Percentiles rank a stretch among this genome's conserved stretches.
Evolutionary conservation across 306 rosid genomes (phyloP).

Genomic region (Morella rubra): DNA sequence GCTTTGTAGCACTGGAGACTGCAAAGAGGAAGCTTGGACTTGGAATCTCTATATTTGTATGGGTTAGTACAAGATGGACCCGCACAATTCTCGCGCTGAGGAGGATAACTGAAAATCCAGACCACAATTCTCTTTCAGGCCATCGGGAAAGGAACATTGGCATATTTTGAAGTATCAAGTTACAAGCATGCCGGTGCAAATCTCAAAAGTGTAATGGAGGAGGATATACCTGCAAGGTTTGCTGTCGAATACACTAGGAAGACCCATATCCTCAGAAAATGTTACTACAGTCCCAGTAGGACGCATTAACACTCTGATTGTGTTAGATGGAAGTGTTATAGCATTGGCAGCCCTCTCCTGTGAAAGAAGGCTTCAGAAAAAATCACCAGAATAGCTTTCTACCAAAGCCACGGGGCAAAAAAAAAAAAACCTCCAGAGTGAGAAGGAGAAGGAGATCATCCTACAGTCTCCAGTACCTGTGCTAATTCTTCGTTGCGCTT

Average conservation of each 20-base stretch:
- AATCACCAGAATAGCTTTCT: conserved; percentile 5
- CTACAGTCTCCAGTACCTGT: conserved; percentile 49
- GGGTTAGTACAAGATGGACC: conserved; percentile 80
- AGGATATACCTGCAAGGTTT: conserved; percentile 41
- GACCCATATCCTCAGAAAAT: conserved; percentile 80
- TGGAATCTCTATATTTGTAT: conserved; percentile 84
- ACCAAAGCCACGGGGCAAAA: neutral
- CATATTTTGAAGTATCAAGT: conserved; percentile 17
- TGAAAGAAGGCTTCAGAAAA: conserved; percentile 3
- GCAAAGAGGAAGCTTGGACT: conserved; percentile 86
- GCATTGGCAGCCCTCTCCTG: conserved; percentile 94
- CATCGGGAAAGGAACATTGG: conserved; percentile 19
- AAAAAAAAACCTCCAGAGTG: too few relatives aligned
- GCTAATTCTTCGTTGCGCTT: conserved; percentile 92
- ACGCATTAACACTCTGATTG: conserved; percentile 67
- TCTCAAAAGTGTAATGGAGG: neutral
- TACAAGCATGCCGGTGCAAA: conserved; percentile 3
- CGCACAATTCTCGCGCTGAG: conserved; percentile 77
- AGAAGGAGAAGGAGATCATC: neutral
- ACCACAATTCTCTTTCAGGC: conserved; percentile 2
- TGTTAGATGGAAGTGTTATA: conserved; percentile 54
- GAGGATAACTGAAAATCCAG: conserved; percentile 74
- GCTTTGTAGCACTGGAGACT: conserved; percentile 89
- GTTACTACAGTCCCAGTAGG: conserved; percentile 70
- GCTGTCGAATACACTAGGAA: conserved; percentile 61